These are phyloP conservation scores for Fusarium pilosicola DNA, from an alignment of 2,329 filamentous ascomycete genomes.

Conservation along the genomic window DNA sequence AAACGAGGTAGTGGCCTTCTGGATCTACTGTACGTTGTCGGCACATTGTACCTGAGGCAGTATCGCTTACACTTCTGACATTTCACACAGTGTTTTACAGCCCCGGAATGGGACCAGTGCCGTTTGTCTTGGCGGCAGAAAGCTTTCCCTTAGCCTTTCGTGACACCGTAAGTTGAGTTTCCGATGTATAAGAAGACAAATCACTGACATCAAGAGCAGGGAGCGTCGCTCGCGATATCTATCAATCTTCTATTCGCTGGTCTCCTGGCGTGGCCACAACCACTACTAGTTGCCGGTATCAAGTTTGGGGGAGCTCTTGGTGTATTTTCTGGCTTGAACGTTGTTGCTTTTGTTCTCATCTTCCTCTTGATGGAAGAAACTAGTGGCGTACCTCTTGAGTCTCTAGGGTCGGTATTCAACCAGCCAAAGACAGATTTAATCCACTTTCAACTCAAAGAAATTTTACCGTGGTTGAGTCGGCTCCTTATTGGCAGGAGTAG, in stretches of 20 bases:
- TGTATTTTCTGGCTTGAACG: not conserved
- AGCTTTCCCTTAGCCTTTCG: not conserved
- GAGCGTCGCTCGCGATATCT: not conserved
- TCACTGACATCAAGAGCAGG: not conserved
- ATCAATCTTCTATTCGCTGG: not conserved
- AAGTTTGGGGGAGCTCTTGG: not conserved
- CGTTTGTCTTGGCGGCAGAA: not conserved
- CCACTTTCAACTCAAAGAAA: not conserved
- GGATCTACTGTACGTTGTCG: not conserved
- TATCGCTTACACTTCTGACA: not conserved
- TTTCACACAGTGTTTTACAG: not conserved
- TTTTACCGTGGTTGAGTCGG: not conserved
- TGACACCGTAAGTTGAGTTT: not conserved
- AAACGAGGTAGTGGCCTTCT: not conserved
- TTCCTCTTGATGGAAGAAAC: not conserved
- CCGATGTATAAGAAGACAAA: fast-evolving
- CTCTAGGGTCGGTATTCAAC: not conserved
- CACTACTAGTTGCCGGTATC: not conserved
- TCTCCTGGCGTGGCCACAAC: not conserved
- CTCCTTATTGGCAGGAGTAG: not conserved
- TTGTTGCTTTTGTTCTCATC: not conserved
- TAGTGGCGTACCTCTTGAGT: not conserved
- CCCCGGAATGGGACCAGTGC: not conserved
- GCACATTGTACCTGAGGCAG: not conserved
- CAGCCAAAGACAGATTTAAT: not conserved